A percentile compares a stretch with the other conserved stretches of the same genome.
Conservation (phyloP, 2,329 filamentous ascomycete species). For the Alternaria gaisen region DNA sequence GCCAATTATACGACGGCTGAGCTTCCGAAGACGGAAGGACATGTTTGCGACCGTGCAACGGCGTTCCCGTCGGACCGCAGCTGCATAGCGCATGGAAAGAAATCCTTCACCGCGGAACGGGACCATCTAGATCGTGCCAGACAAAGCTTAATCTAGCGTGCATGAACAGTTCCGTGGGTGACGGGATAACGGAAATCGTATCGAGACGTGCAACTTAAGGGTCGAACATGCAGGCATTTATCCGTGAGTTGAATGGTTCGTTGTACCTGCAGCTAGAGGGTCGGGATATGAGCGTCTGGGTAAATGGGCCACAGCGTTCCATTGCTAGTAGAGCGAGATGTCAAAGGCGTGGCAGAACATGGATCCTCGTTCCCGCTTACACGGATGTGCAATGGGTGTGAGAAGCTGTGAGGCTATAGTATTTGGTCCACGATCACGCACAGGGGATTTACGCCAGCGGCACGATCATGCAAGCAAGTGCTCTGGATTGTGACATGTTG, state of each 20-base stretch:
- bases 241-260: conserved; percentile 6
- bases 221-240: conserved; percentile 16
- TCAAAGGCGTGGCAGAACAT: not conserved
- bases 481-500: not conserved
- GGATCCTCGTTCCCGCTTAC: not conserved
- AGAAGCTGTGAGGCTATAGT: not conserved
- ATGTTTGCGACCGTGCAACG: not conserved
- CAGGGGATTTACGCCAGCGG: not conserved
- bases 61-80: conserved; percentile 7
- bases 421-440: not conserved
- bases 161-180: conserved; percentile 1
- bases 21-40: not conserved
- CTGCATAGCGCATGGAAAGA: conserved; percentile 6
- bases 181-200: conserved; percentile 20
- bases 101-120: not conserved
- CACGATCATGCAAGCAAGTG: not conserved
- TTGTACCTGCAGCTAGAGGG: conserved; percentile 12
- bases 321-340: not conserved
- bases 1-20: not conserved
- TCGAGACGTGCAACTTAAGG: not conserved
- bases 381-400: not conserved
- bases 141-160: conserved; percentile 14
- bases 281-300: conserved; percentile 1
- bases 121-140: not conserved
- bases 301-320: conserved; percentile 5